Evolutionary conservation across 352 stramenopile genomes (phyloP).

Genomic region (Pseudoperonospora humuli): DNA sequence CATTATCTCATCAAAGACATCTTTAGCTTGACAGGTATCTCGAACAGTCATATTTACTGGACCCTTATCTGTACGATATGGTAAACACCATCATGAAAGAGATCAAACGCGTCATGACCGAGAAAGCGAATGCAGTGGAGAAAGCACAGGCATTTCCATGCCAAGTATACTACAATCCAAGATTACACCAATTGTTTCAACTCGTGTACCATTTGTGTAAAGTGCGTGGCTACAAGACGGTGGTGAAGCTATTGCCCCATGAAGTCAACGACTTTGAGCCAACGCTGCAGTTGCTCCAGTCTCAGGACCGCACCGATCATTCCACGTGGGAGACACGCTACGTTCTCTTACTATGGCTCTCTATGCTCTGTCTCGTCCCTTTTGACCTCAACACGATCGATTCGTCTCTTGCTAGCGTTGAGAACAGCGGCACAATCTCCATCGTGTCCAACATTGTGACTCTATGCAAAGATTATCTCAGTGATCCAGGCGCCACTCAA

Average conservation of each 20-base stretch:
- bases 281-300: constrained; percentile 84
- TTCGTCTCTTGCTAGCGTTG: constrained; percentile 44
- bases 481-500: constrained; percentile 79
- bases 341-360: constrained; percentile 95
- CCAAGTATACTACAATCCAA: constrained; percentile 62
- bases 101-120: constrained; percentile 49
- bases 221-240: constrained; percentile 93
- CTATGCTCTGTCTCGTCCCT: constrained; percentile 95
- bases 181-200: constrained; percentile 83
- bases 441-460: constrained; percentile 78
- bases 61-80: constrained; percentile 75
- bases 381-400: constrained; percentile 97
- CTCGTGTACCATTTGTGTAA: constrained; percentile 95
- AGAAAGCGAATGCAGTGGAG: constrained; percentile 16
- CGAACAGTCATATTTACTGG: constrained; percentile 86
- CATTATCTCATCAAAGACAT: neutral
- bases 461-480: constrained; percentile 82
- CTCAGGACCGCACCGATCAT: constrained; percentile 79
- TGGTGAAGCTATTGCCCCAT: constrained; percentile 94
- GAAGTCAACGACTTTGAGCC: constrained; percentile 94
- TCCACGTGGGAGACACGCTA: constrained; percentile 67
- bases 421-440: constrained; percentile 29
- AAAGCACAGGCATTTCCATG: constrained; percentile 51
- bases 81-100: constrained; percentile 60
- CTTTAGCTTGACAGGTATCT: constrained; percentile 77